These are phyloP conservation scores for Brachypodium distachyon DNA, from an alignment of 202 grass and related monocot species.

Conservation along the genomic window DNA sequence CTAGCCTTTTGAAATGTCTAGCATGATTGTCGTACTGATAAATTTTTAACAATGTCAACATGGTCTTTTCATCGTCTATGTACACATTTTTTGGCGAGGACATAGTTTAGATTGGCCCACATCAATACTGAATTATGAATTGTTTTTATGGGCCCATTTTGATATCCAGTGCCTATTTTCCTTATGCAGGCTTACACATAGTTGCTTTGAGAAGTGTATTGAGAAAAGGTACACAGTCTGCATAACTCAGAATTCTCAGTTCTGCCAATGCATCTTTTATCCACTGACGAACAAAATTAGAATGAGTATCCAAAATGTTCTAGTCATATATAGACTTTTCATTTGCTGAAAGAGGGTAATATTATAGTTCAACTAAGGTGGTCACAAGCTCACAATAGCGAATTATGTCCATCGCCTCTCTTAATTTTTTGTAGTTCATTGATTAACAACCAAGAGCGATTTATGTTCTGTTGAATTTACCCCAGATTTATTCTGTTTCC, in stretches of 20 bases:
- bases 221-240: conserved; percentile 61
- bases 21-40: neutral
- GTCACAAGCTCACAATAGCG: neutral
- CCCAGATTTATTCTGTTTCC: conserved; percentile 15
- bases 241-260: neutral
- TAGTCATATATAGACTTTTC: neutral
- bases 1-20: neutral
- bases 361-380: neutral
- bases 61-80: neutral
- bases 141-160: conserved; percentile 3
- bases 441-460: neutral
- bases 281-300: neutral
- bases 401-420: neutral
- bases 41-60: neutral
- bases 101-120: neutral
- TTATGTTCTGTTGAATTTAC: neutral
- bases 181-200: conserved; percentile 65
- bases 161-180: neutral
- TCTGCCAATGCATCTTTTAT: neutral
- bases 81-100: neutral
- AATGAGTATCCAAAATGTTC: neutral
- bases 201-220: conserved; percentile 86
- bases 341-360: neutral
- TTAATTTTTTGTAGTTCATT: neutral
- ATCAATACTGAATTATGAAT: neutral